A percentile compares a stretch with the other conserved stretches of the same genome.
These are phyloP conservation scores for Hypoxylon sp. DNA, from an alignment of 2,329 filamentous ascomycete species.

Conservation along the genomic window DNA sequence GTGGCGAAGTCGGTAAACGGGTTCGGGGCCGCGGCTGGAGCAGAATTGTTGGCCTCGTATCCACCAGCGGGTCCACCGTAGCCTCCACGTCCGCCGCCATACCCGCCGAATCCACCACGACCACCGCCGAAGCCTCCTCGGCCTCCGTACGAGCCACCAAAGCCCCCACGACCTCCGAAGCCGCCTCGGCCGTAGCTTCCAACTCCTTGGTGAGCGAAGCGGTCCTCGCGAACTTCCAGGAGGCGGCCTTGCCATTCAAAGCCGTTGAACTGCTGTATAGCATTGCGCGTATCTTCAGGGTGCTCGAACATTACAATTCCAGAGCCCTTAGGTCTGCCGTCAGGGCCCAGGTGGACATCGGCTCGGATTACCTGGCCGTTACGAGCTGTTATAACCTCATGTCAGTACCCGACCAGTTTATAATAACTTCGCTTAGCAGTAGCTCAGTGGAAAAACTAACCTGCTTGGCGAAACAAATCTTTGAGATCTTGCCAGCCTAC, in stretches of 20 bases:
- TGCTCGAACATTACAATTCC: slow-evolving; percentile 98
- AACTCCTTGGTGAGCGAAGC: slow-evolving; percentile 79
- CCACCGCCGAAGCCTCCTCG: slow-evolving; percentile 59
- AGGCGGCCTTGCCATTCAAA: slow-evolving; percentile 97
- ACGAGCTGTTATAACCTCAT: slow-evolving; percentile 59
- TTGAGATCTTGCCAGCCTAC: slow-evolving; percentile 99
- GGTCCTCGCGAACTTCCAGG: slow-evolving; percentile 95
- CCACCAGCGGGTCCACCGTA: slow-evolving; percentile 57
- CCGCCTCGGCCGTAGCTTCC: slow-evolving; percentile 68
- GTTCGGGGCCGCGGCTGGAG: slow-evolving; percentile 76
- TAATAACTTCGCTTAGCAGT: background rate
- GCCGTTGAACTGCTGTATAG: slow-evolving; percentile 97
- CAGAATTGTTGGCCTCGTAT: slow-evolving; percentile 50
- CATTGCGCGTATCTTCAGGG: slow-evolving; percentile 92
- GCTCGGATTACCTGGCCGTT: slow-evolving; percentile 89
- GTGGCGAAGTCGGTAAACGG: slow-evolving; percentile 95
- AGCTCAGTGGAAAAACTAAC: slow-evolving; percentile 67
- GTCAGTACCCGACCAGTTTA: slow-evolving; percentile 26
- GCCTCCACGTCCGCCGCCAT: slow-evolving; percentile 49
- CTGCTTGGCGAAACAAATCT: slow-evolving; percentile 97
- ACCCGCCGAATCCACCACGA: slow-evolving; percentile 44
- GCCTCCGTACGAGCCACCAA: slow-evolving; percentile 61
- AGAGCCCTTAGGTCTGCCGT: slow-evolving; percentile 94
- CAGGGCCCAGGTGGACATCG: slow-evolving; percentile 91
- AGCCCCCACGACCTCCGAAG: slow-evolving; percentile 65